Base-by-base conservation (phyloP, 805 yeast species). In the Starmerella stigmatis region DNA sequence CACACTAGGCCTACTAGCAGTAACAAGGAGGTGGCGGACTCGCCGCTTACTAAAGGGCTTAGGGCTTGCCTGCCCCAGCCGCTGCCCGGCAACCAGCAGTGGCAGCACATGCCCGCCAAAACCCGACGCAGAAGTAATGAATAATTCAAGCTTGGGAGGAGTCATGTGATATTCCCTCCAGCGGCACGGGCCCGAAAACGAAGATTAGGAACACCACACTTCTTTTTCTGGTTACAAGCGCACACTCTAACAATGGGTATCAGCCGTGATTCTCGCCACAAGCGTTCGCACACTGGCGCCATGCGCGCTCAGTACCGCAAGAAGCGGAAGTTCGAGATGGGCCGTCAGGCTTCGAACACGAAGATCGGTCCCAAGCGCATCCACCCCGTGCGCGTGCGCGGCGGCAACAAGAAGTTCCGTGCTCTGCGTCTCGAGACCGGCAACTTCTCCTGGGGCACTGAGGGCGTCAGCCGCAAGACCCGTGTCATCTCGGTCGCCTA, bases 211-310 rank as follows among this genome's bases (percentile, higher is more conserved):
- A 33, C 41, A 41, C 41, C 36, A 28, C 28, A 44, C 41, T 41
- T 30, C 45, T 45, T 37, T 42, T 22, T 33, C 41, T 38, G 31
- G 33, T 38, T 28, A 38, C 35, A 28, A 32, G 29, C 45, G 43
- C 39, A 43, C 32, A 50, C 25, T 41, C 41, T 82, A 72, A 72
- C 44, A 33, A 89, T 89, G 98, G 97, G 98, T 88, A 89, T 89
- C 83, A 86, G 97, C 75, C 89, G 98, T 80, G 97, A 92, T 80
- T 89, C 98, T 74, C 96, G 96, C 78, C 98, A 92, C 88, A 89
- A 89, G 85, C 94, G 98, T 76, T 75, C 96, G 66, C 94, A 94
- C 74, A 88, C 98, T 69, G 98, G 98, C 83, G 98, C 98, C 72
- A 88, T 86, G 76, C 86, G 96, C 76, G 97, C 97, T 74, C 94